Conservation (phyloP, 129 eudicot species). For the Oenanthe sinensis region DNA sequence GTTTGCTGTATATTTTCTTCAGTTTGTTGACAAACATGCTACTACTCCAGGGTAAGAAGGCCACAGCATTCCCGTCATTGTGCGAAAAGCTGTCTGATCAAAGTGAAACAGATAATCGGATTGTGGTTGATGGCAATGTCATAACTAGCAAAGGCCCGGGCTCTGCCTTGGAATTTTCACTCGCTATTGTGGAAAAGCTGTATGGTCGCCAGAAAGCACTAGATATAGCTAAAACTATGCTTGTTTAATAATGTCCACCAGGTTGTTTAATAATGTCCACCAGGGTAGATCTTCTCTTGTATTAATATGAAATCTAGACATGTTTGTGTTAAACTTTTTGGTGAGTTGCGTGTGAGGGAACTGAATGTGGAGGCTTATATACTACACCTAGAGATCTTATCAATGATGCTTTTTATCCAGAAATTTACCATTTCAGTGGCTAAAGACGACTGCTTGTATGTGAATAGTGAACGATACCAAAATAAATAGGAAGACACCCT, state of each 20-base stretch:
- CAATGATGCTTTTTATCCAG: background rate
- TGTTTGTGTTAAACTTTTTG: background rate
- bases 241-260: conserved; percentile 16
- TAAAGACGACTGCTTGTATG: background rate
- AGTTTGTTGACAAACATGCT: background rate
- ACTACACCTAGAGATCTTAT: background rate
- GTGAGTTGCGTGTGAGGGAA: background rate
- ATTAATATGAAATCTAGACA: background rate
- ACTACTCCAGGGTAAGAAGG: conserved; percentile 71
- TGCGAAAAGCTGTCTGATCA: conserved; percentile 72
- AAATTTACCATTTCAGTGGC: background rate
- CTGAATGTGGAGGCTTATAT: background rate
- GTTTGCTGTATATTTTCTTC: background rate
- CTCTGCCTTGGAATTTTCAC: conserved; percentile 76
- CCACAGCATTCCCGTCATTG: conserved; percentile 91
- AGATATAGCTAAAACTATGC: conserved; percentile 67
- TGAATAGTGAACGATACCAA: background rate
- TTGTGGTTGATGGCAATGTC: conserved; percentile 87
- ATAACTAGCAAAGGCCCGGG: conserved; percentile 95
- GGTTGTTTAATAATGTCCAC: conserved; percentile 17
- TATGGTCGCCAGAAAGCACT: conserved; percentile 65
- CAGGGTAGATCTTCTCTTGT: background rate
- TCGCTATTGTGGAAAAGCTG: conserved; percentile 78
- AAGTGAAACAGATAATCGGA: conserved; percentile 60
- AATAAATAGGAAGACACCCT: background rate